Evolutionary conservation across 73 alveolate species (phyloP).

Genomic region (Diophrys appendiculata): DNA sequence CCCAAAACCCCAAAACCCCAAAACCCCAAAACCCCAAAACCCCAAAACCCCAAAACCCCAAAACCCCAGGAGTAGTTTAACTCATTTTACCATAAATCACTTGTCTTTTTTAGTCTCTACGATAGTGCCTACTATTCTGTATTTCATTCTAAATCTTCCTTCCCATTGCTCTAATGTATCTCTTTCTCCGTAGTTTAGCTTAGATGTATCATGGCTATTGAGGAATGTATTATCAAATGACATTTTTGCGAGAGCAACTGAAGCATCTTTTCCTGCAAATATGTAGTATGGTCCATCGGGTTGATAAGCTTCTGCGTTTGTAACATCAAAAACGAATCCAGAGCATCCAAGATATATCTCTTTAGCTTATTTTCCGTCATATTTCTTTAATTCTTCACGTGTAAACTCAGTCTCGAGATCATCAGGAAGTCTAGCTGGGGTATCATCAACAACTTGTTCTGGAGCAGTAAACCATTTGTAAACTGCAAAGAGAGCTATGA

Average conservation of each 20-base stretch:
- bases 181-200: background rate
- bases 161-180: conserved; percentile 21
- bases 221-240: conserved; percentile 33
- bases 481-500: too few species aligned
- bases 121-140: conserved; percentile 8
- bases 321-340: conserved; percentile 57
- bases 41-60: too few species aligned
- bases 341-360: conserved; percentile 7
- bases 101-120: too few species aligned
- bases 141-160: background rate
- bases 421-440: background rate
- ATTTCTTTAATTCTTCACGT: conserved; percentile 23
- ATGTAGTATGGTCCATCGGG: conserved; percentile 44
- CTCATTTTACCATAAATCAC: too few species aligned
- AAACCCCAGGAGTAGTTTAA: too few species aligned
- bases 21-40: too few species aligned
- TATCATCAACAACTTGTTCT: too few species aligned
- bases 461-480: too few species aligned
- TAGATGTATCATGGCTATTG: conserved; percentile 1
- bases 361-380: conserved; percentile 19
- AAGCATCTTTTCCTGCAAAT: conserved; percentile 65
- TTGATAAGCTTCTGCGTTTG: conserved; percentile 27
- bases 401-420: conserved; percentile 13
- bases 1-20: too few species aligned
- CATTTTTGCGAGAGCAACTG: conserved; percentile 60